Conservation (phyloP, 305 asterid genomes). For the Withania somnifera region DNA sequence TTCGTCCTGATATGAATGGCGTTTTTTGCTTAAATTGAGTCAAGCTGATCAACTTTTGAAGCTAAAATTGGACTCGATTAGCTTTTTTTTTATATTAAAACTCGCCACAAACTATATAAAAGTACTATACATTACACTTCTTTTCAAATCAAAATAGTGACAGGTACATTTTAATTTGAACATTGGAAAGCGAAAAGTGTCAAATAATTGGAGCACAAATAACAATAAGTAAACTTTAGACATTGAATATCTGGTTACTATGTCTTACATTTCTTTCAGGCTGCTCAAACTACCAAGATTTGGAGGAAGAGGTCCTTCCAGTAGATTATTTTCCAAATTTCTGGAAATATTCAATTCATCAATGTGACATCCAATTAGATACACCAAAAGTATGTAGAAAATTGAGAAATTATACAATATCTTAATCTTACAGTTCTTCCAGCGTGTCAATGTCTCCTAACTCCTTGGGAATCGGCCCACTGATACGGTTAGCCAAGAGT, state of each 20-base stretch:
- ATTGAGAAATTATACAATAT: neutral
- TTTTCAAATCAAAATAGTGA: neutral
- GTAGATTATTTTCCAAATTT: conserved; percentile 63
- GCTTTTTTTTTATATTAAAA: neutral
- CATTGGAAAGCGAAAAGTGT: neutral
- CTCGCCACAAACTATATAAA: neutral
- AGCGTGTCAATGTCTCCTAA: conserved; percentile 57
- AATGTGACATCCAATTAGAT: conserved; percentile 10
- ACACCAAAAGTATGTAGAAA: neutral
- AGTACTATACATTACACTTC: neutral
- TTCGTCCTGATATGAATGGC: neutral
- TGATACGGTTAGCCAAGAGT: conserved; percentile 64
- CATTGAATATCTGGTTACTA: neutral
- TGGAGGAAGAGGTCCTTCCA: conserved; percentile 68
- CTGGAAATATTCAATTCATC: conserved; percentile 17
- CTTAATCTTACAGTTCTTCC: conserved; percentile 49
- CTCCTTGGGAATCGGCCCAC: conserved; percentile 60
- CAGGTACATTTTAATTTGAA: neutral
- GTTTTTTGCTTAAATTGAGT: neutral
- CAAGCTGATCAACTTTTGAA: neutral
- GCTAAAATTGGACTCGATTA: neutral
- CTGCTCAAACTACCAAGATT: conserved; percentile 52
- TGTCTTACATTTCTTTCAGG: conserved; percentile 57
- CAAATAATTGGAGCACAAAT: neutral
- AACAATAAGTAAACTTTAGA: neutral